phyloP scores from a whole-genome alignment of 140 eudicot genomes.

The Ambrosia hybrid region DNA sequence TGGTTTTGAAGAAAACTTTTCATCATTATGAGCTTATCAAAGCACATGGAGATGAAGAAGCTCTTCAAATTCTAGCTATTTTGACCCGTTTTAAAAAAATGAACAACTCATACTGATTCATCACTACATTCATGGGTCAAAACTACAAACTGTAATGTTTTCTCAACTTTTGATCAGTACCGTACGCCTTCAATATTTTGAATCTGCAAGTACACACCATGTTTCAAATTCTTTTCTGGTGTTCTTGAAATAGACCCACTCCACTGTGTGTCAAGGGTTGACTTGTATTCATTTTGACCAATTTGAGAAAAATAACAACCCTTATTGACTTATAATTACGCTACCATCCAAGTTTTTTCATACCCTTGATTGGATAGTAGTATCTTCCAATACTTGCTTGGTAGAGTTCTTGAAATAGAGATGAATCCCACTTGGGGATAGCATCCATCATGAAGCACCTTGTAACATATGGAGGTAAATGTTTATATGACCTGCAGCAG shows the following conservation, averaged over 20 bases:
- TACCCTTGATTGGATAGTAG: too few species aligned
- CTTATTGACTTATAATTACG: too few species aligned
- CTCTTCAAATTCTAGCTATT: background rate
- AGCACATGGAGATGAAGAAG: background rate
- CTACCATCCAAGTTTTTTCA: too few species aligned
- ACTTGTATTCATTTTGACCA: too few species aligned
- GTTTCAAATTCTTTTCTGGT: too few species aligned
- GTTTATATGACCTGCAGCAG: constrained; percentile 2
- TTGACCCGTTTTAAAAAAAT: background rate
- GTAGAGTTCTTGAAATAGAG: background rate
- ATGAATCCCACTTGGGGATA: background rate
- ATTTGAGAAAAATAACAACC: too few species aligned
- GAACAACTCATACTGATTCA: background rate
- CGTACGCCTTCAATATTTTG: too few species aligned
- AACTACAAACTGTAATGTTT: background rate
- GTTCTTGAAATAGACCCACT: too few species aligned
- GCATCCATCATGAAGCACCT: too few species aligned
- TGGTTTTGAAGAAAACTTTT: background rate
- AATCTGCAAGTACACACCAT: too few species aligned
- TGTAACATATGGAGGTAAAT: constrained; percentile 26
- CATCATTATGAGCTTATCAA: too few species aligned
- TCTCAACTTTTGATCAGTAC: background rate
- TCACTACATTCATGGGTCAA: background rate
- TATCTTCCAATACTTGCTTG: background rate
- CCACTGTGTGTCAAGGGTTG: too few species aligned